Base-by-base conservation (phyloP, 495 filamentous ascomycete genomes). In the Cercophora scortea region DNA sequence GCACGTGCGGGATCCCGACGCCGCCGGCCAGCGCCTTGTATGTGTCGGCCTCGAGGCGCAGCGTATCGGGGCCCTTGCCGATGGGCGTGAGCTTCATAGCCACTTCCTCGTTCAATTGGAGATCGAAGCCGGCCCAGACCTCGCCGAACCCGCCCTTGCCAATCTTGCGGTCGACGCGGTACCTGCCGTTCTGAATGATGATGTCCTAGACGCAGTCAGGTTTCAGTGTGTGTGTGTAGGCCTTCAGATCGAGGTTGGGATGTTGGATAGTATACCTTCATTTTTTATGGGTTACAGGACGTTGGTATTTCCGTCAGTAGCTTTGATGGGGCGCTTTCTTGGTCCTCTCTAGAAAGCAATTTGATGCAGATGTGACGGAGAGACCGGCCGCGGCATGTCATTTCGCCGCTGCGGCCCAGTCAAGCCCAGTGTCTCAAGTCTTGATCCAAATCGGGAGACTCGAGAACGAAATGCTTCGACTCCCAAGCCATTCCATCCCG, bases 1-100 rank as follows among this genome's bases (percentile, higher is more conserved):
- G 56, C 11, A 70, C 40, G 45, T 47, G 41, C 12, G 67, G 64
- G 42, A 71, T 65, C 45, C 65, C 67, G 16, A 58, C 32, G 4
- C 46, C 45, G 9, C 60, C 50, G 19, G 50, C 45, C 16, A 63
- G 54, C 47, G 43, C 46, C 17, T 55, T 51, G 50, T 65, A 65
- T 15, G 50, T 48, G 7, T 53, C 48, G 9, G 48, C 54, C 43
- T 70, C 65, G 40, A 38, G 25, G 41, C 59, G 35, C 12, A 64
- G 59, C 18, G 40, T 12, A 19, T 50, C 17, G 15, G 50, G 52
- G 49, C 58, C 51, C 15, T 34, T 32, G 15, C 42, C 33, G 25
- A n/a, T 32, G 18, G 57, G 39, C 44, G 50, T 48, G 19, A 65
- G 50, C 51, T 67, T 69, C 13, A 69, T 50, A 18, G 65, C 65